phyloP scores from a whole-genome alignment of 129 eudicot species.

The Ambrosia artemisiifolia region DNA sequence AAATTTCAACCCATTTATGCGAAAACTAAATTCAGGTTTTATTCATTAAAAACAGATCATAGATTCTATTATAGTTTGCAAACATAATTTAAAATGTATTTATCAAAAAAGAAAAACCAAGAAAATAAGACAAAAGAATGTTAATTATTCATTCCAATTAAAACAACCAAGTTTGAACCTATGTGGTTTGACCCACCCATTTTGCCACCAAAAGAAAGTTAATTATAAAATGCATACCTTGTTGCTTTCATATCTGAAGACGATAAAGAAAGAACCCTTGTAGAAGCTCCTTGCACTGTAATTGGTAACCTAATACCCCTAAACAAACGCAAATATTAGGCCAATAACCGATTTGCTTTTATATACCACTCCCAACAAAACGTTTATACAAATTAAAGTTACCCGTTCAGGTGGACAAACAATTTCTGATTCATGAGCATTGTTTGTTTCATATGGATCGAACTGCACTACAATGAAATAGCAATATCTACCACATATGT shows the following conservation, averaged over 20 bases:
- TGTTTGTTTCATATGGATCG: conserved; percentile 22
- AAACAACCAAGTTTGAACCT: neutral
- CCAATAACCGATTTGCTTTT: conserved; percentile 3
- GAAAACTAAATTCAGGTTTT: neutral
- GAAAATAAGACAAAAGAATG: neutral
- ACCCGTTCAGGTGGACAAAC: conserved; percentile 42
- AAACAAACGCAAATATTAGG: conserved; percentile 9
- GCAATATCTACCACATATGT: conserved; percentile 20
- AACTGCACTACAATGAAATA: conserved; percentile 18
- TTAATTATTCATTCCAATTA: neutral
- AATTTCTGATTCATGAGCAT: conserved; percentile 42
- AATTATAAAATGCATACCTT: conserved; percentile 30
- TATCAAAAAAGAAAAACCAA: neutral
- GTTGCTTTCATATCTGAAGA: conserved; percentile 37
- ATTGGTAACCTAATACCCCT: conserved; percentile 42
- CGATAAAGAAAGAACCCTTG: conserved; percentile 35
- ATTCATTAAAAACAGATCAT: neutral
- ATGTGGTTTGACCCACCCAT: neutral
- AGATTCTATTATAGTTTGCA: neutral
- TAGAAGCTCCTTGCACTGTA: conserved; percentile 37
- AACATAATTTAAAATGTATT: neutral
- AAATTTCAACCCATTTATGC: neutral
- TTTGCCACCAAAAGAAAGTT: neutral
- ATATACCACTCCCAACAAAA: neutral
- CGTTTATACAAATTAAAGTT: neutral